A percentile compares a stretch with the other conserved stretches of the same genome.
Evolutionary conservation across 2,329 filamentous ascomycete species (phyloP).

Genomic region (Pleoardoris graminearum): DNA sequence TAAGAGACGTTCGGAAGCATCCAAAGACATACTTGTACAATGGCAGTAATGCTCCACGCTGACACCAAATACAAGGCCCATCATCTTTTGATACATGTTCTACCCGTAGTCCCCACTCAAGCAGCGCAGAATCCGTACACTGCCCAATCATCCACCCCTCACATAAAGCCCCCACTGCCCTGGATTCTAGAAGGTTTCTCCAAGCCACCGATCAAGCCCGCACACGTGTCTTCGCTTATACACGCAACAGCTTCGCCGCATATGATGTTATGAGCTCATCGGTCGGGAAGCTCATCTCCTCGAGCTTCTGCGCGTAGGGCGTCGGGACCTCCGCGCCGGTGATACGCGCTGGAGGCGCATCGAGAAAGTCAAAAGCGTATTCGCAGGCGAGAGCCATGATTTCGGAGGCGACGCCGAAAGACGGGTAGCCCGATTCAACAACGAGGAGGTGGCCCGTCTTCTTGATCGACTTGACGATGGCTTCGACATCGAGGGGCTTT

Average conservation of each 20-base stretch:
- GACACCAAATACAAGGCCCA: slow-evolving; percentile 10
- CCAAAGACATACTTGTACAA: slow-evolving; percentile 30
- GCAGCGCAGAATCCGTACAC: slow-evolving; percentile 1
- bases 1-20: slow-evolving; percentile 18
- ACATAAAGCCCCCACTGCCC: neutral
- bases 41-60: slow-evolving; percentile 22
- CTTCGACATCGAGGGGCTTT: slow-evolving; percentile 94
- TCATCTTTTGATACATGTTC: slow-evolving; percentile 34
- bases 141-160: neutral
- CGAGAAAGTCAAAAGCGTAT: slow-evolving; percentile 97
- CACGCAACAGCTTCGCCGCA: slow-evolving; percentile 82
- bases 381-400: slow-evolving; percentile 95
- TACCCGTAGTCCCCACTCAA: slow-evolving; percentile 3
- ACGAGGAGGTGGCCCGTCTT: slow-evolving; percentile 92
- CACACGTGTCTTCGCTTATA: slow-evolving; percentile 56
- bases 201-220: neutral
- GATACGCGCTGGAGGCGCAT: slow-evolving; percentile 89
- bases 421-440: slow-evolving; percentile 95
- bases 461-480: slow-evolving; percentile 96
- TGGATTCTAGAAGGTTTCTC: neutral
- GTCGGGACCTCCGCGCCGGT: slow-evolving; percentile 98
- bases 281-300: slow-evolving; percentile 93
- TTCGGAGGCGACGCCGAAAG: slow-evolving; percentile 89
- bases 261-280: slow-evolving; percentile 86
- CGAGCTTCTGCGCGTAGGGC: slow-evolving; percentile 88